Conservation (phyloP, 352 stramenopile genomes). For the Pythium plurisporium region DNA sequence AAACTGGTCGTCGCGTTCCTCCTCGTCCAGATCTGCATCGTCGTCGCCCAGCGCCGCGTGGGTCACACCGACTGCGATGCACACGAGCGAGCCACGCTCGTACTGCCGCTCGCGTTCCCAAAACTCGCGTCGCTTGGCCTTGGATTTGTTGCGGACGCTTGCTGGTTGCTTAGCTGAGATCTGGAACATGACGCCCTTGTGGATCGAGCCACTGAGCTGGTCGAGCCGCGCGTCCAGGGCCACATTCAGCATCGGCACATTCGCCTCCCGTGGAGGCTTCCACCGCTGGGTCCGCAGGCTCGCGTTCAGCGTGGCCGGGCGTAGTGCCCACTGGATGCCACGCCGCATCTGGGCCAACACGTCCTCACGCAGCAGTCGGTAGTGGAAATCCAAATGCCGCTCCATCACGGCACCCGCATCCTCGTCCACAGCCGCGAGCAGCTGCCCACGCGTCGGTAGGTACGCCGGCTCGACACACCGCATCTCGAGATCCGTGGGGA, state of each 20-base stretch:
- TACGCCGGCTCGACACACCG: slow-evolving; percentile 15
- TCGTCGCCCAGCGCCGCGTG: neutral
- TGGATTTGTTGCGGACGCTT: neutral
- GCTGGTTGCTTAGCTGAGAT: slow-evolving; percentile 14
- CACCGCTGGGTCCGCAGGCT: slow-evolving; percentile 1
- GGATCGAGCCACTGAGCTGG: slow-evolving; percentile 20
- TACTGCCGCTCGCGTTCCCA: slow-evolving; percentile 22
- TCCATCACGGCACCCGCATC: neutral
- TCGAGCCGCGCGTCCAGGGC: slow-evolving; percentile 5
- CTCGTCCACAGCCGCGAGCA: neutral
- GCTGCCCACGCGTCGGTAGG: slow-evolving; percentile 2
- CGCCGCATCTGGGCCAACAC: slow-evolving; percentile 22
- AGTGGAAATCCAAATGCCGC: slow-evolving; percentile 23
- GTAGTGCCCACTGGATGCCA: slow-evolving; percentile 22
- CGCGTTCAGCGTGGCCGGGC: neutral
- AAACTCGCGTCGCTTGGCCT: slow-evolving; percentile 9
- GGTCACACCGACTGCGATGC: slow-evolving; percentile 14
- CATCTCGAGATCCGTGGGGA: slow-evolving; percentile 27
- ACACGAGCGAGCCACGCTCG: slow-evolving; percentile 21
- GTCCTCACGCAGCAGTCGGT: slow-evolving; percentile 26
- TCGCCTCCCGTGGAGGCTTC: slow-evolving; percentile 14
- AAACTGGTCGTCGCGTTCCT: slow-evolving; percentile 22
- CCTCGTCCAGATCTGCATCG: neutral
- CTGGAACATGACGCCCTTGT: slow-evolving; percentile 21
- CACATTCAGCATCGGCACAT: slow-evolving; percentile 21